Percentiles rank a stretch among this genome's conserved stretches.
These are phyloP conservation scores for Neurospora sublineolata DNA, from an alignment of 495 filamentous ascomycete genomes.

Conservation along the genomic window DNA sequence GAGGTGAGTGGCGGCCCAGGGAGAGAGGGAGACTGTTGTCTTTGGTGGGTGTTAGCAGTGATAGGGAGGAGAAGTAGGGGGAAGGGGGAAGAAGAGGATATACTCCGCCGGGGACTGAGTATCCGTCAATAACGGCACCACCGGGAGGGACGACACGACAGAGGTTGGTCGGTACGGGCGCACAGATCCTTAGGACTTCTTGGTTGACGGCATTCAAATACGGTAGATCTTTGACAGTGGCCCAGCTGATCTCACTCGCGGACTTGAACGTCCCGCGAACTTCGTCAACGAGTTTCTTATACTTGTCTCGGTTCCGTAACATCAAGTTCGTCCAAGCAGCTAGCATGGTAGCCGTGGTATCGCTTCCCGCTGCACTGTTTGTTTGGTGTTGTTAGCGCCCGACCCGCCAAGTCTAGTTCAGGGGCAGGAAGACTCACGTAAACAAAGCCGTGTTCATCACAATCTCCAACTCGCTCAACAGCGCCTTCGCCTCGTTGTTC, in stretches of 20 bases:
- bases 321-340: constrained; percentile 9
- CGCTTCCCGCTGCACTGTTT: constrained; percentile 13
- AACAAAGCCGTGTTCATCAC: constrained; percentile 17
- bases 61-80: background rate
- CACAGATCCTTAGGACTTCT: constrained; percentile 8
- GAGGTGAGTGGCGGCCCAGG: constrained; percentile 10
- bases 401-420: background rate
- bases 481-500: constrained; percentile 12
- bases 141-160: constrained; percentile 4
- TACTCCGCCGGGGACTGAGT: constrained; percentile 6
- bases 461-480: constrained; percentile 11
- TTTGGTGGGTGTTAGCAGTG: background rate
- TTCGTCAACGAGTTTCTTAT: constrained; percentile 6
- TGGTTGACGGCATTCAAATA: constrained; percentile 9
- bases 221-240: constrained; percentile 3
- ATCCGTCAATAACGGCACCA: constrained; percentile 9
- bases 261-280: constrained; percentile 6
- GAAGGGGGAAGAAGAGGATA: background rate
- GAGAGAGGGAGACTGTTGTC: constrained; percentile 14
- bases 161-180: constrained; percentile 5
- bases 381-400: background rate
- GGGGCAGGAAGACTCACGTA: constrained; percentile 1
- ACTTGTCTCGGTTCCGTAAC: constrained; percentile 2
- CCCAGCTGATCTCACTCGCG: constrained; percentile 8
- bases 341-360: constrained; percentile 11